A percentile compares a stretch with the other conserved stretches of the same genome.
phyloP scores from a whole-genome alignment of 2,329 filamentous ascomycete genomes.

The Gaeumannomyces sp. region DNA sequence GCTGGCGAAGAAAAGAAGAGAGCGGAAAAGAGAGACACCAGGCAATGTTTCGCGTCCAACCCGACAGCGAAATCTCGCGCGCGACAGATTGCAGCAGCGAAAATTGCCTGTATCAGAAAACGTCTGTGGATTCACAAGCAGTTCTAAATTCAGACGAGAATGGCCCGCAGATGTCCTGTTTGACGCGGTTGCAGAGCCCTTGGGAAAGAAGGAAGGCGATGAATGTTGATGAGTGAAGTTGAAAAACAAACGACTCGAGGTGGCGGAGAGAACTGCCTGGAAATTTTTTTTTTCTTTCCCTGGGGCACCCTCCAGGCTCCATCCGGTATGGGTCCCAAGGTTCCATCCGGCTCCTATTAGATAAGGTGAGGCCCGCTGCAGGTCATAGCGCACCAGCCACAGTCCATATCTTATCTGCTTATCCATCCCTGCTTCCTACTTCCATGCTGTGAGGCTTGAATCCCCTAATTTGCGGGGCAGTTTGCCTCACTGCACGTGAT shows the following conservation, averaged over 20 bases:
- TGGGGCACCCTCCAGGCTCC: not conserved
- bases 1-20: not conserved
- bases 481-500: not conserved
- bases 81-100: not conserved
- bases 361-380: not conserved
- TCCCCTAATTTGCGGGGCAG: no score
- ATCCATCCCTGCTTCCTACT: no score
- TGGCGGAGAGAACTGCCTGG: not conserved
- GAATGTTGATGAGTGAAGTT: not conserved
- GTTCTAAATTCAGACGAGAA: not conserved
- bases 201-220: not conserved
- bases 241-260: not conserved
- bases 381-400: not conserved
- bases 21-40: constrained; percentile 1
- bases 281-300: not conserved
- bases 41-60: not conserved
- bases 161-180: not conserved
- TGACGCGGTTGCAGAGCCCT: not conserved
- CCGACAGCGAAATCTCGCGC: not conserved
- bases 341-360: not conserved
- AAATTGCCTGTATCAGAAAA: not conserved
- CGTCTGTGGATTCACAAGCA: not conserved
- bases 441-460: not conserved
- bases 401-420: not conserved
- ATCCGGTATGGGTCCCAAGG: not conserved